Evolutionary conservation across 345 rosid genomes (phyloP), one percentile per base, ranked within the genome.

Genomic region (Crucihimalaya himalaica): DNA sequence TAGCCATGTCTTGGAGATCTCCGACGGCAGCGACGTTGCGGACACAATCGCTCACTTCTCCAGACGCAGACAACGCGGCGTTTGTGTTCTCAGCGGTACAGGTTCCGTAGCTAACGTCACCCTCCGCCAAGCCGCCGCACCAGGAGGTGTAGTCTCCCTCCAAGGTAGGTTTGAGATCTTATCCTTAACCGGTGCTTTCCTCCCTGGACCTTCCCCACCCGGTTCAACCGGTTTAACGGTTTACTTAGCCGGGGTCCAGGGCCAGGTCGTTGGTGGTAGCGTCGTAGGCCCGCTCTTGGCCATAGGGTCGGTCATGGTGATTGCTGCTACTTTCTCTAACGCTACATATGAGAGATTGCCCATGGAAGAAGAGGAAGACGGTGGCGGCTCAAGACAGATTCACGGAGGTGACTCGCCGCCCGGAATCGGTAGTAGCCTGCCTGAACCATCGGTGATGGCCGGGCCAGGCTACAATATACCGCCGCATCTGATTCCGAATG

Each of bases 201-300:
- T 90, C 28, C 97, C 97, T 0, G 97, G 97, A 15, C 97, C 97
- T 2, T 80, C 97, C n/a, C 97, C 97, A 11, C 94, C 94, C 3
- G 97, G 97, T 0, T 82, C 94, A 2, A 90, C 97, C 0, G 97
- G 97, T 4, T 83, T 90, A 31, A 90, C 94, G 3, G 88, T 90
- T 16, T 90, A 88, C 79, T 61, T 90, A 10, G 88, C 94, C 0
- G 90, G 94, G 0, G 89, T 88, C 5, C 96, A 90, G 12, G 96
- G 96, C 8, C 96, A 90, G 58, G 91, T 90, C 1, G 84, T 90
- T 1, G 96, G 96, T 19, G 96, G 96, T 9, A 90, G 87, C 67
- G 93, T 90, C 6, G 90, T 85, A 4, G 96, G 96, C 0, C 74
- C 93, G 4, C 84, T 90, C 0, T 70, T 86, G 0, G 90, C 94